Evolutionary conservation across 768 basidiomycete species (phyloP).

Genomic region (Tylopilus vinaceipallidus): DNA sequence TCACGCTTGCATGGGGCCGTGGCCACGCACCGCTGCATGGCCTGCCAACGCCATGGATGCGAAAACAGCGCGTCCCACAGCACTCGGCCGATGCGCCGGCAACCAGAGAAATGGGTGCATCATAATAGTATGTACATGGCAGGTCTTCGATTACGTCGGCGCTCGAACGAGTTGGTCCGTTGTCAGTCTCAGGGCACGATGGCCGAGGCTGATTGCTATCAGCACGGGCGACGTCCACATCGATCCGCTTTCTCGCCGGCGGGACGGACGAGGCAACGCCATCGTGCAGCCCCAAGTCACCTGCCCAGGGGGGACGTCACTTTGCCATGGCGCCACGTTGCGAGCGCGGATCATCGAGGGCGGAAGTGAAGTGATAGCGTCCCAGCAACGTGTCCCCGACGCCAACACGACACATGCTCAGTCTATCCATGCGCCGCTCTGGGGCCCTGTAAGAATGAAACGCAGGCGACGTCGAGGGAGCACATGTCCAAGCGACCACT

Average conservation of each 20-base stretch:
- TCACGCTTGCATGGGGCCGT: not conserved
- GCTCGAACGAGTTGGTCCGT: not conserved
- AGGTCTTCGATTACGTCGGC: slow-evolving; percentile 21
- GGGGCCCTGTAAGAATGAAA: slow-evolving; percentile 3
- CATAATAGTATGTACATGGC: not conserved
- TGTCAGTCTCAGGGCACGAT: not conserved
- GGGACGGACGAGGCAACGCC: no score
- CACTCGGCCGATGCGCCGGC: slow-evolving; percentile 3
- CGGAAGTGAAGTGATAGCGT: slow-evolving; percentile 14
- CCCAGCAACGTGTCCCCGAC: slow-evolving; percentile 20
- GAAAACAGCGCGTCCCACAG: not conserved
- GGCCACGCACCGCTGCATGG: not conserved
- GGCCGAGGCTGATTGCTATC: slow-evolving; percentile 3
- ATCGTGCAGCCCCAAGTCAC: no score
- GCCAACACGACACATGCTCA: no score
- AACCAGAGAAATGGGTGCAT: not conserved
- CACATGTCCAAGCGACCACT: not conserved
- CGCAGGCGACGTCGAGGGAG: slow-evolving; percentile 8
- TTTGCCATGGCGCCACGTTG: no score
- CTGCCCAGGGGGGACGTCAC: no score
- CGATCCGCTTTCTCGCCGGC: no score
- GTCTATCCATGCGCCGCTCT: no score
- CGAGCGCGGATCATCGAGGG: slow-evolving; percentile 15
- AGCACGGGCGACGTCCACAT: no score
- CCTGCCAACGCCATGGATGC: not conserved